A percentile compares a stretch with the other conserved stretches of the same genome.
Conservation (phyloP, 108 stramenopile genomes). For the Cyclostephanos tholiformis region DNA sequence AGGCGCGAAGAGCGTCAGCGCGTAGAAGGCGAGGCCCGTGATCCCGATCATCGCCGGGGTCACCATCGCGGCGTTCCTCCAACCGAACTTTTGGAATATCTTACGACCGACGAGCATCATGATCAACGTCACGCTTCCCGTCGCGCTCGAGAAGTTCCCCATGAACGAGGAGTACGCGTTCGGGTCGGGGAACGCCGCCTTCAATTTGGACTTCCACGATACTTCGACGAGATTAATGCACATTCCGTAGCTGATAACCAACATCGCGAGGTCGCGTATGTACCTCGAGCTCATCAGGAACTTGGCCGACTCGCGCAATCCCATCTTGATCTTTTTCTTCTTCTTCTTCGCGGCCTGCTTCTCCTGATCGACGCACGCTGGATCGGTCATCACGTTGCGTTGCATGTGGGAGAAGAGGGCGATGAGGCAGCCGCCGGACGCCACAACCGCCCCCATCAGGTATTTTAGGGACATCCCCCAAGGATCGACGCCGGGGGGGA, state of each 20-base stretch:
- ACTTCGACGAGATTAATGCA: constrained; percentile 99
- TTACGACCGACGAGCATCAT: constrained; percentile 96
- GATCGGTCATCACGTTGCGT: constrained; percentile 83
- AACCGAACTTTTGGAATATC: constrained; percentile 94
- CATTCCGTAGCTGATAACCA: constrained; percentile 98
- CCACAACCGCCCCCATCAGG: constrained; percentile 94
- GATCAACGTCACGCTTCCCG: constrained; percentile 91
- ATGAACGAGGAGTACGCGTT: constrained; percentile 98
- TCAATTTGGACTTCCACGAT: constrained; percentile 98
- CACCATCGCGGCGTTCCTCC: constrained; percentile 91
- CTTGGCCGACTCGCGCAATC: constrained; percentile 87
- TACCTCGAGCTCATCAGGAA: constrained; percentile 90
- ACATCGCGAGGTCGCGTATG: constrained; percentile 89
- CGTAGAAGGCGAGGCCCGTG: constrained; percentile 93
- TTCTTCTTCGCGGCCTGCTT: constrained; percentile 69
- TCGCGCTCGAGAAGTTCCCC: constrained; percentile 97
- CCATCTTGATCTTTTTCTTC: constrained; percentile 86
- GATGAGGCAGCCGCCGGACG: constrained; percentile 79
- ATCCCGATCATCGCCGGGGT: constrained; percentile 95
- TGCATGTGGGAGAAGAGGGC: constrained; percentile 90
- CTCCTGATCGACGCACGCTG: constrained; percentile 64
- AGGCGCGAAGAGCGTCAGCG: constrained; percentile 68
- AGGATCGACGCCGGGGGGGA: constrained; percentile 89
- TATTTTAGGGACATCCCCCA: constrained; percentile 92
- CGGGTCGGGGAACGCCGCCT: constrained; percentile 95